A percentile compares a stretch with the other conserved stretches of the same genome.
phyloP scores from a whole-genome alignment of 176 grass and related monocot genomes.

The Cenchrus purpureus region DNA sequence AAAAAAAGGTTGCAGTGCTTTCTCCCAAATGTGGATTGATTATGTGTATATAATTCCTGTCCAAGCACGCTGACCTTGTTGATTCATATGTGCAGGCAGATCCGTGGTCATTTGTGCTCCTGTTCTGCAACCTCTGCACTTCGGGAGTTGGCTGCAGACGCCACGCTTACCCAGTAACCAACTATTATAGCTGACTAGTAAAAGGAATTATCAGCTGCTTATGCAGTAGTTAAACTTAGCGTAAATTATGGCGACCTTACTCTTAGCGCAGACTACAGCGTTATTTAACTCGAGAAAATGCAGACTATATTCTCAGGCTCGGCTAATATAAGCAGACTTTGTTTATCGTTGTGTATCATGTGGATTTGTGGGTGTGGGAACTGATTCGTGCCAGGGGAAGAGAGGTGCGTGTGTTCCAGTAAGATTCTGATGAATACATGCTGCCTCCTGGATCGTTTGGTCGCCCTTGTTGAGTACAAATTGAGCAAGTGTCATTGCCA shows the following conservation, averaged over 20 bases:
- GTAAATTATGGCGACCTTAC: not conserved
- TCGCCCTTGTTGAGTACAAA: not conserved
- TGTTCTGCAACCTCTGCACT: constrained; percentile 7
- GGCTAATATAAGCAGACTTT: not conserved
- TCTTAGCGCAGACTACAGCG: not conserved
- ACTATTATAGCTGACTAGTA: not conserved
- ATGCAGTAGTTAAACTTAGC: not conserved
- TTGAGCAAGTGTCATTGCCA: not conserved
- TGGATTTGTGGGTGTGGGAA: not conserved
- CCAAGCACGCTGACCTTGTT: constrained; percentile 23
- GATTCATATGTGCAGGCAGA: constrained; percentile 31
- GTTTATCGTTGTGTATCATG: not conserved
- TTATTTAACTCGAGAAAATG: not conserved
- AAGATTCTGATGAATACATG: not conserved
- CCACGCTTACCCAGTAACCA: not conserved
- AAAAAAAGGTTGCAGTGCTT: not conserved
- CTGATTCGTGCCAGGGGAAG: not conserved
- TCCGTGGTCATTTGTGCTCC: not conserved
- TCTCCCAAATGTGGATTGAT: not conserved
- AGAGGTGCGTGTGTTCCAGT: not conserved
- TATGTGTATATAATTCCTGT: not conserved
- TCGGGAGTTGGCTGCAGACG: not conserved
- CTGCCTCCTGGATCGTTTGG: not conserved
- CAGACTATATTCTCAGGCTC: not conserved
- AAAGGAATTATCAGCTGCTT: constrained; percentile 5